Base-by-base conservation (phyloP, 495 filamentous ascomycete genomes). In the Aspergillus nidulans region DNA sequence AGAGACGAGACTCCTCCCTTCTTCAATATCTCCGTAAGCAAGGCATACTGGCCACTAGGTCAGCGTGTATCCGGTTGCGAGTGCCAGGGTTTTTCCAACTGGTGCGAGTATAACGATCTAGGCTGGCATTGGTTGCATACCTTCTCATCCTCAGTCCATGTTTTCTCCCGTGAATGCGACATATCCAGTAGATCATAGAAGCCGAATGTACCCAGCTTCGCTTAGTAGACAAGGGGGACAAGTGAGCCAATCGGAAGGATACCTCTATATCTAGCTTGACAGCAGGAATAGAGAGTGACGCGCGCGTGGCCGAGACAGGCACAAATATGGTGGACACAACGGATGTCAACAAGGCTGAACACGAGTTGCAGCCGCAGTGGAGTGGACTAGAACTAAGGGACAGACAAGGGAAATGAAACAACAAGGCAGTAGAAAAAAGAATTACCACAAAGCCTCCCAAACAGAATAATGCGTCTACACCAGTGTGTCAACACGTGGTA, bases 11-110 rank as follows among this genome's bases (percentile, higher is more conserved):
- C 70, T 30, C 73, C 65, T n/a, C 75, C 76, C 44, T 77, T 76
- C 66, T 84, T 85, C 56, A 86, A 64, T 61, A 86, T 84, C 61
- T 85, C 82, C 26, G 80, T 78, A 50, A 85, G 76, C 50, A 86
- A 60, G 30, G 63, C 72, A 60, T 81, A 78, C 68, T 78, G 63
- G 62, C 55, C 49, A 40, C 28, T 26, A 20, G 10, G 53, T 66
- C 46, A 67, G 64, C 50, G 36, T 25, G 18, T 28, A 38, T 28
- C 10, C 25, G 6, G 30, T 15, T 13, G 2, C 34, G 25, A 44
- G 21, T 19, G 32, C 28, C 23, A 16, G 28, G 4, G 6, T 46
- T 15, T 26, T 49, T 24, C 3, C 36, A 16, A 36, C 15, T 12
- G 9, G 9, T 12, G 30, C 30, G 30, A 32, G 4, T 26, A 13